Conservation (phyloP, 495 filamentous ascomycete species). For the Aspergillus baeticus region DNA sequence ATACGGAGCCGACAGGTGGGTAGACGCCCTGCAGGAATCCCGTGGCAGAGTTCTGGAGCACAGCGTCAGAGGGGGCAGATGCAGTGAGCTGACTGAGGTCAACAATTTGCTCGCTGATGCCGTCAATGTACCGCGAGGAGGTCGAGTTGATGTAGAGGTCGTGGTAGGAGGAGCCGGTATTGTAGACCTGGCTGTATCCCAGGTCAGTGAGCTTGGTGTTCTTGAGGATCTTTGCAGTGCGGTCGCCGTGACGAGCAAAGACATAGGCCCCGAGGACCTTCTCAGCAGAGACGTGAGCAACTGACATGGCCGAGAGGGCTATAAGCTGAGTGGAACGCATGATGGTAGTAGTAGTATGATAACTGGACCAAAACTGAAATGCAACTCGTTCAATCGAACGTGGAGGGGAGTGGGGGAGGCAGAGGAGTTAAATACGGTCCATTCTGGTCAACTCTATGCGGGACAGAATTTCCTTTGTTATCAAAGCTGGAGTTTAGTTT, state of each 20-base stretch:
- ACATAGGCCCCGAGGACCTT: conserved; percentile 63
- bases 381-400: neutral
- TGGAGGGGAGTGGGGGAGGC: neutral
- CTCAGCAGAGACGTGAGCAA: conserved; percentile 48
- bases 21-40: conserved; percentile 65
- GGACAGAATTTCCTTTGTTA: neutral
- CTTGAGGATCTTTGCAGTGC: conserved; percentile 54
- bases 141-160: conserved; percentile 55
- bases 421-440: conserved; percentile 3
- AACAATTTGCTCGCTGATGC: conserved; percentile 56
- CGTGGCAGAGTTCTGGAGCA: conserved; percentile 58
- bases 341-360: neutral
- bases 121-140: conserved; percentile 51
- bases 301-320: conserved; percentile 25
- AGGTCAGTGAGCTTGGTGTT: conserved; percentile 56
- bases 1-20: conserved; percentile 49
- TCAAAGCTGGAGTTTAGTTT: neutral
- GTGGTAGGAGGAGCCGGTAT: conserved; percentile 61
- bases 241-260: conserved; percentile 65
- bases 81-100: conserved; percentile 57
- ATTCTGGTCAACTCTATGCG: neutral
- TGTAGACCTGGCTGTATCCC: conserved; percentile 61
- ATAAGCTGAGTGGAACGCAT: conserved; percentile 37
- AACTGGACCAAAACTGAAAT: neutral
- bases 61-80: conserved; percentile 56